Evolutionary conservation across 2,329 filamentous ascomycete species (phyloP).

Genomic region (Talaromyces islandicus): DNA sequence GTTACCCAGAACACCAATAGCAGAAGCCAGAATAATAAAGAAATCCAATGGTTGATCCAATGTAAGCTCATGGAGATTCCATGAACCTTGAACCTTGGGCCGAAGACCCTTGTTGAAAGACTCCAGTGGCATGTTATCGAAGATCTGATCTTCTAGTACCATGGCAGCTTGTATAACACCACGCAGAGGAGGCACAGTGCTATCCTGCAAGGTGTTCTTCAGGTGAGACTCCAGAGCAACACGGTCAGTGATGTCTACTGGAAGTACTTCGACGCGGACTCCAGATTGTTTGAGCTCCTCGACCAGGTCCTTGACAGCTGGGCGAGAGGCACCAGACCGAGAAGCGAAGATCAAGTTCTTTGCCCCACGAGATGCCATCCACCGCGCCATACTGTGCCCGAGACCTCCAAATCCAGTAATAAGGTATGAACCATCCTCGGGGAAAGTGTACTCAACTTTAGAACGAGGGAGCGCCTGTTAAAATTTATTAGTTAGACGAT

Average conservation of each 20-base stretch:
- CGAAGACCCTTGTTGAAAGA: slow-evolving; percentile 20
- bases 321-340: slow-evolving; percentile 18
- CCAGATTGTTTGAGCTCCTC: not conserved
- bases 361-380: slow-evolving; percentile 26
- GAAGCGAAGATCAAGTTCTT: slow-evolving; percentile 24
- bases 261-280: not conserved
- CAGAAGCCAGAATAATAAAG: slow-evolving; percentile 31
- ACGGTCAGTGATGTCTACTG: not conserved
- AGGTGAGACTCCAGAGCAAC: not conserved
- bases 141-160: slow-evolving; percentile 28
- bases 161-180: slow-evolving; percentile 34
- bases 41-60: slow-evolving; percentile 27
- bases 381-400: slow-evolving; percentile 23
- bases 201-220: not conserved
- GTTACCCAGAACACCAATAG: slow-evolving; percentile 18
- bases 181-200: slow-evolving; percentile 20
- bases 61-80: slow-evolving; percentile 17
- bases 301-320: slow-evolving; percentile 4
- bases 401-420: slow-evolving; percentile 13
- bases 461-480: not conserved
- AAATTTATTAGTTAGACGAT: not conserved
- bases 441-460: not conserved
- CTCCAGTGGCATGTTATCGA: slow-evolving; percentile 26
- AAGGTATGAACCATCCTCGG: not conserved
- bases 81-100: slow-evolving; percentile 36